Base-by-base conservation (phyloP, 225 moss, liverwort and hornwort genomes). In the Anthoceros angustus region DNA sequence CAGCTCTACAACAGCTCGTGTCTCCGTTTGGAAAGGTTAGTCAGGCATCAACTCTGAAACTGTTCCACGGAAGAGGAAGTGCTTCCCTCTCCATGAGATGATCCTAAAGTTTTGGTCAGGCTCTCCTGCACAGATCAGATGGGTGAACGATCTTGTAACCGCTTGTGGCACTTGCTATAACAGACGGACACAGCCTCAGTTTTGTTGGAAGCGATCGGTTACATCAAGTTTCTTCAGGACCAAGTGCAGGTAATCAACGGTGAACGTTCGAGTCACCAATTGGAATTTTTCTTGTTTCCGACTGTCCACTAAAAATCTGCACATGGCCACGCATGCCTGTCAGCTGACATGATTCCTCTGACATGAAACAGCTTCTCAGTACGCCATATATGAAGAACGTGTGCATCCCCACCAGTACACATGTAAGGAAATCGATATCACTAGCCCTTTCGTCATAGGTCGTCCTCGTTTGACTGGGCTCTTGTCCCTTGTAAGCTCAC, bases 131-230 rank as follows among this genome's bases (percentile, higher is more conserved):
- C 60, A 5, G 32, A 40, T 43, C 5, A 20, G 5, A 24, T 32
- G 15, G 2, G 21, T 2, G 12, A 24, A 40, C 41, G 4, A 25
- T 69, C 6, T 65, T 38, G 42, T 63, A 66, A 67, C 43, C 38
- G 10, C n/a, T 38, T 32, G 40, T 5, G 20, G 12, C 6, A 6
- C 1, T 12, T 65, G 63, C 42, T 10, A 10, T 5, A 63, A 73
- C 78, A 81, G 81, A 81, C 81, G 42, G 81, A 81, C 43, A 81
- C 81, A 9, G 81, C 81, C 18, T 81, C 81, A 39, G 81, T 81
- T 16, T 78, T 81, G 41, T 68, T 76, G 68, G 81, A 81, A 67
- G 81, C 81, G 8, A 81, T 81, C 42, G 78, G 78, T 38, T 81
- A 81, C 66, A 81, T 81, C 63, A 81, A 81, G 66, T 81, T 81